phyloP scores from a whole-genome alignment of 495 filamentous ascomycete species.

The Annulohypoxylon bovei region DNA sequence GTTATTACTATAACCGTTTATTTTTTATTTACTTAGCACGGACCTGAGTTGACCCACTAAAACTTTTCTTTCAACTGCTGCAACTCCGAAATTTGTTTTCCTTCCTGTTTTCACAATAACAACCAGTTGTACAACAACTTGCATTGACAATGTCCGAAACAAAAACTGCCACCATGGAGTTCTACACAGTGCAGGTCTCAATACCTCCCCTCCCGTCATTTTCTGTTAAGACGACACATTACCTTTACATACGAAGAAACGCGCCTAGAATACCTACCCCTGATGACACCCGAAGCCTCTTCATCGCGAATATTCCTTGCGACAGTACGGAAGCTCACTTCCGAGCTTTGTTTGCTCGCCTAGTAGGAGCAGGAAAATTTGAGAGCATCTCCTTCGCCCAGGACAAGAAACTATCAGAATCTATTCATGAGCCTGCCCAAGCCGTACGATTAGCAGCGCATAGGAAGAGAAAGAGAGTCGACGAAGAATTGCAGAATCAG shows the following conservation, averaged over 20 bases:
- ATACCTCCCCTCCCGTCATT: slow-evolving; percentile 70
- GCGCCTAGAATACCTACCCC: slow-evolving; percentile 77
- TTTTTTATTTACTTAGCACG: neutral
- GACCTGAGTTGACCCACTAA: slow-evolving; percentile 13
- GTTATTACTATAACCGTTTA: neutral
- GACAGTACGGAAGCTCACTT: slow-evolving; percentile 83
- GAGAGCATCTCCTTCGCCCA: slow-evolving; percentile 78
- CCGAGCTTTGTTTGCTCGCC: slow-evolving; percentile 73
- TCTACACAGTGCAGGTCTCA: slow-evolving; percentile 63
- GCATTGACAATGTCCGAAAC: slow-evolving; percentile 46
- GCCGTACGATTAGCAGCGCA: slow-evolving; percentile 56
- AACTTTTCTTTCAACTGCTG: slow-evolving; percentile 15
- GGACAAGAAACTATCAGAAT: slow-evolving; percentile 46
- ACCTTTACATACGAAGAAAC: slow-evolving; percentile 86
- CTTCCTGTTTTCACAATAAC: neutral
- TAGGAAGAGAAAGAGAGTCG: slow-evolving; percentile 75
- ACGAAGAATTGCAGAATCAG: slow-evolving; percentile 62
- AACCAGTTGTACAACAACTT: neutral
- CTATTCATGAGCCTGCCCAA: slow-evolving; percentile 51
- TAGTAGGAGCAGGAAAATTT: slow-evolving; percentile 78
- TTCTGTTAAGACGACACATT: slow-evolving; percentile 72
- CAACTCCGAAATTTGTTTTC: neutral
- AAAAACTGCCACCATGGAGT: slow-evolving; percentile 48
- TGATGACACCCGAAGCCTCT: slow-evolving; percentile 79
- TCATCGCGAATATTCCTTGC: slow-evolving; percentile 85